Base-by-base conservation (phyloP, 306 rosid genomes). In the Geum urbanum region DNA sequence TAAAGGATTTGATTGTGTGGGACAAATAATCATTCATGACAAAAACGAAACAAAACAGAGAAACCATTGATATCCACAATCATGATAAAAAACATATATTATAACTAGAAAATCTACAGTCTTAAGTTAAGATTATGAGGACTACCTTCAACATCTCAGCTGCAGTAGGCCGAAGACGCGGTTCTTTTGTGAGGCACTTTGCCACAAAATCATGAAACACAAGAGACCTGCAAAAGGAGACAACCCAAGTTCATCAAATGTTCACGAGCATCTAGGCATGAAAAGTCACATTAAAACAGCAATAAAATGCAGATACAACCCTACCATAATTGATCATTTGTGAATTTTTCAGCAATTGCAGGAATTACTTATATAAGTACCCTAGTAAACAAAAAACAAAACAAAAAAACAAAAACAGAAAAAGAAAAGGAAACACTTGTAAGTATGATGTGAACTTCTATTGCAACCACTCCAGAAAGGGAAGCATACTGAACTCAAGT, bases 181-280 rank as follows among this genome's bases (percentile, higher is more conserved):
- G 95, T 61, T 94, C 99, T 79, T 94, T 94, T 40, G 97, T 94
- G 64, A 94, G 87, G 84, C 96, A 87, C 81, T 94, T 94, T 0
- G 99, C 99, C 72, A 94, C 90, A 84, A 94, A 94, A 82, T 94
- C 99, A 72, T 94, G 99, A 84, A 94, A 91, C 83, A 88, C 77
- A 20, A 94, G 83, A 73, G 99, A 94, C 97, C 99, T 91, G 80
- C 64, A 82, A 77, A 73, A 69, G 72, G 70, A 81, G 77, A 72
- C 44, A 5, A 52, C 61, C 55, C 54, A 63, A 60, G 54, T 41
- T 61, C 68, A 77, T 53, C 15, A 14, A 41, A 45, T 69, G 71
- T 44, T 41, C 57, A 79, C 9, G 37, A 66, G 35, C 58, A 63
- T 75, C 19, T 66, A 37, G 66, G 66, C 57, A 40, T 35, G 55